Conservation (phyloP, 73 alveolate genomes). For the Blepharisma japonicum region DNA sequence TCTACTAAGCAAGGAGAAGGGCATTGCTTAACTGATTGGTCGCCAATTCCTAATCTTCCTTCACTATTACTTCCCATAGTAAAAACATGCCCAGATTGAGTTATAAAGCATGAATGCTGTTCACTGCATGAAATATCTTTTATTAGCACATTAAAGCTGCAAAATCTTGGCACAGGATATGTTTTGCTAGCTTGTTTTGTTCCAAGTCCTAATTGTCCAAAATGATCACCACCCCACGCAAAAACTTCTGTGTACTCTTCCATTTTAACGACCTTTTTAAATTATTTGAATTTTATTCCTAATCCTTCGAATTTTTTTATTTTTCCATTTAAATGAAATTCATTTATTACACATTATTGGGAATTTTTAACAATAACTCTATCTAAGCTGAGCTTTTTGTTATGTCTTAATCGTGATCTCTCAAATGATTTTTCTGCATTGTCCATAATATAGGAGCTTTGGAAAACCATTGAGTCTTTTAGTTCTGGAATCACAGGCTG, state of each 20-base stretch:
- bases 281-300: no score
- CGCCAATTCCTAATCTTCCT: slow-evolving; percentile 90
- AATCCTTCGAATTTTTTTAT: no score
- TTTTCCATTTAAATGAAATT: no score
- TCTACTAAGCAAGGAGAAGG: slow-evolving; percentile 54
- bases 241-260: slow-evolving; percentile 25
- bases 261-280: neutral
- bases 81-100: slow-evolving; percentile 76
- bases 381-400: no score
- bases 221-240: slow-evolving; percentile 33
- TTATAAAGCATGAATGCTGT: slow-evolving; percentile 69
- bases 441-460: no score
- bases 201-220: slow-evolving; percentile 37
- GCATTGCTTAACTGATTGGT: slow-evolving; percentile 44
- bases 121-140: slow-evolving; percentile 41
- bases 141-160: slow-evolving; percentile 54
- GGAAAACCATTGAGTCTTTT: no score
- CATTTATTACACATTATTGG: no score
- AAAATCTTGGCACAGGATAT: slow-evolving; percentile 51
- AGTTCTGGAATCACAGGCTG: no score
- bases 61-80: slow-evolving; percentile 89
- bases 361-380: no score
- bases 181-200: slow-evolving; percentile 31
- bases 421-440: no score
- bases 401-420: no score